phyloP scores from a whole-genome alignment of 139 green algal genomes.

The Zygnema circumcarinatum region DNA sequence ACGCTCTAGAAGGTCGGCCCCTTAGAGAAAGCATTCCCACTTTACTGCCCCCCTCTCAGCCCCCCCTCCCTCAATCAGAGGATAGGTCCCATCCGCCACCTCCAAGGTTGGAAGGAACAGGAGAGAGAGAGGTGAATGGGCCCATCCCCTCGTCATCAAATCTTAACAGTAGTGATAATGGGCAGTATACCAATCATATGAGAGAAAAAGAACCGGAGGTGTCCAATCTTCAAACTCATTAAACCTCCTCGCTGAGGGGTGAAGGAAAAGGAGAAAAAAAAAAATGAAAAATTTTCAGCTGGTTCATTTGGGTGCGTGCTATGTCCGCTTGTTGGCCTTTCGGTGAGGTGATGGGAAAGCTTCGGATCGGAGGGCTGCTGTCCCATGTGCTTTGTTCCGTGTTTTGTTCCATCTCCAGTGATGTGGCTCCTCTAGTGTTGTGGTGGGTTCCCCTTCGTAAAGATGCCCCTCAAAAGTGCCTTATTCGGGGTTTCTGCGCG shows the following conservation, averaged over 20 bases:
- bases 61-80: neutral
- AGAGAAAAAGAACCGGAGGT: neutral
- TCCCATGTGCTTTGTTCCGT: neutral
- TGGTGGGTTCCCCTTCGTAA: neutral
- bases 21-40: neutral
- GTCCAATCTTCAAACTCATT: neutral
- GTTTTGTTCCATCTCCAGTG: neutral
- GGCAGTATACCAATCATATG: neutral
- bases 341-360: neutral
- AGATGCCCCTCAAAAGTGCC: neutral
- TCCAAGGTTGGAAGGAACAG: neutral
- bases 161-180: neutral
- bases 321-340: too few species aligned
- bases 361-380: neutral
- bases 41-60: neutral
- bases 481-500: too few species aligned
- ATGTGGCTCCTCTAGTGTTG: neutral
- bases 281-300: too few species aligned
- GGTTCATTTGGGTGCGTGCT: too few species aligned
- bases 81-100: neutral
- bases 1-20: conserved; percentile 22
- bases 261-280: neutral
- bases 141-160: neutral
- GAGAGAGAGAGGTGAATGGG: neutral
- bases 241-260: neutral